Evolutionary conservation across 306 rosid species (phyloP), one percentile per base, ranked within the genome.

Genomic region (Prosopis cineraria): DNA sequence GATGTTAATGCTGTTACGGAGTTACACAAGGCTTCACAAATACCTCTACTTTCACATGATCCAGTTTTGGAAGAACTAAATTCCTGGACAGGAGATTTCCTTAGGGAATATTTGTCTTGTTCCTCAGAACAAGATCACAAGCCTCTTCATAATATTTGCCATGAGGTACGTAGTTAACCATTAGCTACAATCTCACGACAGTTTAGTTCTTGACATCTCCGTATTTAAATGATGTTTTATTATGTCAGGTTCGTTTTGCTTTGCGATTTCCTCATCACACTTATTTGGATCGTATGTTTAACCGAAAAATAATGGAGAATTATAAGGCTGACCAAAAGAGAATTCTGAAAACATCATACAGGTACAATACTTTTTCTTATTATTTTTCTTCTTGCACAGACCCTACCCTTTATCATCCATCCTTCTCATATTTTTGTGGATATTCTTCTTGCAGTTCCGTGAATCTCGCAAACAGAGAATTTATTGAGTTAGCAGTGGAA

Each of bases 1-100:
- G 87, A 85, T 78, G 74, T 82, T 13, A 76, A 65, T 33, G 63
- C 87, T 31, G 65, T 80, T 36, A 62, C 84, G 37, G 91, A 89
- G 48, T 70, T 87, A 62, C 82, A 67, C 24, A 85, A 74, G 76
- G 91, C 91, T 76, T 89, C 93, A 40, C 81, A 87, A 81, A 37
- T 83, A 44, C 48, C 64, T 72, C 20, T 80, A 33, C 52, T 79
- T 73, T 87, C 83, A 19, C 62, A 78, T 53, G 93, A 89, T 29
- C 40, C 72, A 6, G 40, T 80, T 66, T 43, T 89, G 47, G 80
- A 83, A 76, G 76, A 85, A 56, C 72, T 44, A 24, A 82, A 84
- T 56, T 56, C 68, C 22, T 79, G 84, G 88, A 78, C 87, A n/a
- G 80, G 79, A 36, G 63, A 73, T 55, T 62, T 81, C 64, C 78